These are phyloP conservation scores for Mrakia frigida DNA, from an alignment of 768 basidiomycete genomes.

Conservation along the genomic window DNA sequence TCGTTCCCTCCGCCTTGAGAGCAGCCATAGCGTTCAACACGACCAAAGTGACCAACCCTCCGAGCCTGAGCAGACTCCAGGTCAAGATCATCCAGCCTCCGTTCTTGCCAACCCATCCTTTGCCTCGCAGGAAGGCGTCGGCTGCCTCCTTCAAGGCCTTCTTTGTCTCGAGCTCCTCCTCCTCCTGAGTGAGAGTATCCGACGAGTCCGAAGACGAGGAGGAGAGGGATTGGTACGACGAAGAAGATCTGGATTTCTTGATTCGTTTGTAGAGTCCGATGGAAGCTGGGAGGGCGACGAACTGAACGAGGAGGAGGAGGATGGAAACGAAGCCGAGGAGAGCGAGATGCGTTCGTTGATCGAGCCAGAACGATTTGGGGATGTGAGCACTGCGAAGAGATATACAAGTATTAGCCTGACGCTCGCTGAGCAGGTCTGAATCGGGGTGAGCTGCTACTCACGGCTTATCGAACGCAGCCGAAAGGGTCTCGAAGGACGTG, in stretches of 20 bases:
- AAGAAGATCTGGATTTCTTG: neutral
- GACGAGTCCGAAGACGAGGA: slow-evolving; percentile 10
- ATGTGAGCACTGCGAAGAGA: slow-evolving; percentile 6
- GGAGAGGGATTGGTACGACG: slow-evolving; percentile 3
- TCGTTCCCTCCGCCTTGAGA: neutral
- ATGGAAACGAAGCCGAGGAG: slow-evolving; percentile 19
- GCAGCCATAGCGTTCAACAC: slow-evolving; percentile 7
- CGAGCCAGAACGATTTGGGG: slow-evolving; percentile 9
- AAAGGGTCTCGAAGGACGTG: neutral
- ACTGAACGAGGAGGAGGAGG: slow-evolving; percentile 17
- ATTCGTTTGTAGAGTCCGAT: neutral
- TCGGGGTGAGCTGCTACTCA: neutral
- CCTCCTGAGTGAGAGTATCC: slow-evolving; percentile 2
- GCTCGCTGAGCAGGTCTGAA: neutral
- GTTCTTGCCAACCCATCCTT: slow-evolving; percentile 21
- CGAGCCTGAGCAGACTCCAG: slow-evolving; percentile 21
- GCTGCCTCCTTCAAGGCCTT: slow-evolving; percentile 10
- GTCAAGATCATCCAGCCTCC: slow-evolving; percentile 22
- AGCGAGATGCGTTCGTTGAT: slow-evolving; percentile 11
- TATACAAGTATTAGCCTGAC: neutral
- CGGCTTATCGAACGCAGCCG: neutral
- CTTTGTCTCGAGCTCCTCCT: slow-evolving; percentile 6
- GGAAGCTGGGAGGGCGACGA: slow-evolving; percentile 11
- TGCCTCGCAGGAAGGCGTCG: slow-evolving; percentile 2
- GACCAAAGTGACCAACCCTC: slow-evolving; percentile 11